Base-by-base conservation (phyloP, 2,329 filamentous ascomycete genomes). In the Alternaria consortialis region DNA sequence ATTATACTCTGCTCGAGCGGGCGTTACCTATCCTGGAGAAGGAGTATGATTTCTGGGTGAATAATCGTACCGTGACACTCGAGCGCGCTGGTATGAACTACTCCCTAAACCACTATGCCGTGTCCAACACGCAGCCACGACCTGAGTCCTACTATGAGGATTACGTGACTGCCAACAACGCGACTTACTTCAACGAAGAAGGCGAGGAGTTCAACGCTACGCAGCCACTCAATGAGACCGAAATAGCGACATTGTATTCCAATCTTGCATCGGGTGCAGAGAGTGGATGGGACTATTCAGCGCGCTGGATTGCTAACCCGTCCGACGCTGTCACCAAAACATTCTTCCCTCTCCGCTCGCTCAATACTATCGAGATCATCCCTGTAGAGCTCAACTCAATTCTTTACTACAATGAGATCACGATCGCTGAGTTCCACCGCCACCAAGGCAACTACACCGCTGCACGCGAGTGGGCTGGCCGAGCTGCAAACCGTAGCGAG, bases 371-470 rank as follows among this genome's bases (percentile, higher is more conserved):
- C 58, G 82, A 86, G 46, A 83, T 86, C 11, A 79, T 91, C 1
- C 87, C 87, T 1, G 87, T 91, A 2, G 88, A 90, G 57, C 82
- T 91, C 63, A 91, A 91, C 76, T 86, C 88, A 1, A 90, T 91
- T 44, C 77, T 91, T 8, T 91, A 90, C 74, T 84, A 84, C 68
- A 90, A 89, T 65, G 89, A 91, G 69, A 78, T 86, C 2, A 81
- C 83, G 52, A 88, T 91, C 53, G 81, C 85, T 11, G 69, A 78
- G 2, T 88, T 89, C 72, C 81, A 87, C 63, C 80, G 82, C 40
- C 72, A 77, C 23, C 80, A 80, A 0, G 86, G 86, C 56, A 86
- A 89, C 72, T 69, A 74, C 31, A 82, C 80, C 1, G 84, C 79
- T 1, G 85, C 86, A 2, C 74, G 78, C 7, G 66, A 78, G 9